Evolutionary conservation across 108 stramenopile genomes (phyloP).

Genomic region (Phaeodactylum tricornutum): DNA sequence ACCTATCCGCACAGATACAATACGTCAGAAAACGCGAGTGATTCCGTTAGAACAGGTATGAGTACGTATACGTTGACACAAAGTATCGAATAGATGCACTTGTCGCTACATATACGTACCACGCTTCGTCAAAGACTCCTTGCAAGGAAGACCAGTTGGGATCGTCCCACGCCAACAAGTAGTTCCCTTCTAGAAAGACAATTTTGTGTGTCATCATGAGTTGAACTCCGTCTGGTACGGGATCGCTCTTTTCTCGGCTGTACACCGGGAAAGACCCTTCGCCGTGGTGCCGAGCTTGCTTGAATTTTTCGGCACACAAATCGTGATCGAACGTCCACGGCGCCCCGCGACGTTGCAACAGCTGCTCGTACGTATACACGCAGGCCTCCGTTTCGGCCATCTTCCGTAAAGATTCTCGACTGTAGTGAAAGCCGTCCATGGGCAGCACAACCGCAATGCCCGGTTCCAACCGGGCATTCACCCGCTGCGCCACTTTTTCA

Average conservation of each 20-base stretch:
- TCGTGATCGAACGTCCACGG: constrained; percentile 52
- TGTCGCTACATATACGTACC: not conserved
- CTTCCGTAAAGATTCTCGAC: constrained; percentile 24
- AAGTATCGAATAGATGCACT: not conserved
- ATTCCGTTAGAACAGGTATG: not conserved
- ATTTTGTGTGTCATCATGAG: constrained; percentile 27
- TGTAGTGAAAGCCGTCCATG: constrained; percentile 73
- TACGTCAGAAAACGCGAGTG: too few relatives aligned
- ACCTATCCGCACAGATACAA: too few relatives aligned
- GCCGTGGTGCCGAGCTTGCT: constrained; percentile 20
- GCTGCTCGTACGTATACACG: constrained; percentile 13
- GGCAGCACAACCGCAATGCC: constrained; percentile 34
- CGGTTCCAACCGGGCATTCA: constrained; percentile 11
- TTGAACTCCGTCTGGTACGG: constrained; percentile 30
- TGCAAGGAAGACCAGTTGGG: constrained; percentile 1
- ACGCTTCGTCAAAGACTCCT: constrained; percentile 2
- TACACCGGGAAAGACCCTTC: constrained; percentile 39
- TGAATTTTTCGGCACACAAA: constrained; percentile 36
- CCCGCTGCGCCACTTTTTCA: constrained; percentile 19
- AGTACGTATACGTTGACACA: not conserved
- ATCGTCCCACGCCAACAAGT: constrained; percentile 23
- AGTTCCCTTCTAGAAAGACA: constrained; percentile 61
- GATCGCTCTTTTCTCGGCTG: constrained; percentile 40
- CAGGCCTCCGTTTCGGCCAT: constrained; percentile 18
- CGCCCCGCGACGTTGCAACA: constrained; percentile 34